Conservation (phyloP, 148 eudicot genomes). For the Fagopyrum tataricum region DNA sequence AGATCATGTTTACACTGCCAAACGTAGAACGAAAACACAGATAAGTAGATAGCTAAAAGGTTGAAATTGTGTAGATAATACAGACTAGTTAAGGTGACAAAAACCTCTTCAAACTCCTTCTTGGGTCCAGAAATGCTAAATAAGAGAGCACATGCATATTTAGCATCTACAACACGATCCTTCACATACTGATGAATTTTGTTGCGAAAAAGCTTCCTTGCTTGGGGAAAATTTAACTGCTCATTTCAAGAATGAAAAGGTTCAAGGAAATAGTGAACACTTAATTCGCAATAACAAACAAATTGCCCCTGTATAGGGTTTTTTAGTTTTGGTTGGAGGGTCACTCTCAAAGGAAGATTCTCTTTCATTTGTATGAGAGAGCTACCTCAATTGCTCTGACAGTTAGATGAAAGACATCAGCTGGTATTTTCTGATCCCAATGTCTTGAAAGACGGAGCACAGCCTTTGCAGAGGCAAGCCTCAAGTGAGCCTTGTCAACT, state of each 20-base stretch:
- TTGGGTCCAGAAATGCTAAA: conserved; percentile 46
- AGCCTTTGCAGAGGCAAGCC: conserved; percentile 91
- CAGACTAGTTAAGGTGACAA: conserved; percentile 13
- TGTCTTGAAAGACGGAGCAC: conserved; percentile 85
- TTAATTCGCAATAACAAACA: neutral
- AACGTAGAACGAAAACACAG: conserved; percentile 12
- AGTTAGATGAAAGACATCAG: conserved; percentile 72
- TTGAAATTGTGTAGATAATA: neutral
- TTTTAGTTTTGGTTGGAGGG: neutral
- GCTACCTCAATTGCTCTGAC: conserved; percentile 75
- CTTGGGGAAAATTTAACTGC: conserved; percentile 74
- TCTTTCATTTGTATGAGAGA: neutral
- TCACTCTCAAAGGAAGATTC: neutral
- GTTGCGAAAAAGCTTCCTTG: conserved; percentile 58
- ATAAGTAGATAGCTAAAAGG: conserved; percentile 8
- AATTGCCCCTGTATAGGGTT: neutral
- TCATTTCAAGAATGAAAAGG: neutral
- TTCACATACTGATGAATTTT: conserved; percentile 91
- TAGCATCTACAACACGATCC: conserved; percentile 82
- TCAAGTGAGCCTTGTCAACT: conserved; percentile 85
- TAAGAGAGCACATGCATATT: conserved; percentile 90
- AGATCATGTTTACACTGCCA: conserved; percentile 67
- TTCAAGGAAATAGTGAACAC: neutral
- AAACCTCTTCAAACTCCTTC: conserved; percentile 72
- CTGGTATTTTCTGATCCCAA: conserved; percentile 86